These are phyloP conservation scores for Gliomastix tumulicola DNA, from an alignment of 2,329 filamentous ascomycete species.

Conservation along the genomic window DNA sequence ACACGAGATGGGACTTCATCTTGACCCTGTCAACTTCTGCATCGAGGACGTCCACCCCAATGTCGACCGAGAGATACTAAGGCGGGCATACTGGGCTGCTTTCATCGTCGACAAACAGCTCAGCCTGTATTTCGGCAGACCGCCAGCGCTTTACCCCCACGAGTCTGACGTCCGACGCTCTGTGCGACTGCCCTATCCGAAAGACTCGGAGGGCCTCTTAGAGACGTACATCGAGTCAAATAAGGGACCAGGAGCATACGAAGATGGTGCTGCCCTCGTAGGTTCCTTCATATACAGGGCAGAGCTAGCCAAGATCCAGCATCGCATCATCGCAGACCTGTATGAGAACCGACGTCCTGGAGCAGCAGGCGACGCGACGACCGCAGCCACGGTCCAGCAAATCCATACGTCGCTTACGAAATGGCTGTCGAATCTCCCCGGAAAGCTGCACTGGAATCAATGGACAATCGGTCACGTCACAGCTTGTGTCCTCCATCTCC, in stretches of 20 bases:
- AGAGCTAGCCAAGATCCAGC: conserved; percentile 40
- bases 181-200: conserved; percentile 39
- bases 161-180: conserved; percentile 42
- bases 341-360: conserved; percentile 39
- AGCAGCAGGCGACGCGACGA: conserved; percentile 25
- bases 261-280: conserved; percentile 19
- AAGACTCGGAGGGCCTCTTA: conserved; percentile 37
- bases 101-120: conserved; percentile 44
- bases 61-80: conserved; percentile 37
- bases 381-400: conserved; percentile 32
- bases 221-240: conserved; percentile 40
- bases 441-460: conserved; percentile 42
- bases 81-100: conserved; percentile 42
- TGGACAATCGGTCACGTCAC: conserved; percentile 40
- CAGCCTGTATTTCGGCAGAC: conserved; percentile 42
- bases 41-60: too few relatives aligned
- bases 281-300: conserved; percentile 38
- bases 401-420: conserved; percentile 39
- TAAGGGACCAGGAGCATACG: conserved; percentile 19
- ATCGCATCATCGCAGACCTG: conserved; percentile 41
- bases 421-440: conserved; percentile 37
- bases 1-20: conserved; percentile 44
- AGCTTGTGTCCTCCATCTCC: conserved; percentile 37
- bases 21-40: conserved; percentile 41
- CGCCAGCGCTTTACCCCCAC: conserved; percentile 39